Evolutionary conservation across 2,329 filamentous ascomycete genomes (phyloP).

Genomic region (Aspergillus pseudoterreus): DNA sequence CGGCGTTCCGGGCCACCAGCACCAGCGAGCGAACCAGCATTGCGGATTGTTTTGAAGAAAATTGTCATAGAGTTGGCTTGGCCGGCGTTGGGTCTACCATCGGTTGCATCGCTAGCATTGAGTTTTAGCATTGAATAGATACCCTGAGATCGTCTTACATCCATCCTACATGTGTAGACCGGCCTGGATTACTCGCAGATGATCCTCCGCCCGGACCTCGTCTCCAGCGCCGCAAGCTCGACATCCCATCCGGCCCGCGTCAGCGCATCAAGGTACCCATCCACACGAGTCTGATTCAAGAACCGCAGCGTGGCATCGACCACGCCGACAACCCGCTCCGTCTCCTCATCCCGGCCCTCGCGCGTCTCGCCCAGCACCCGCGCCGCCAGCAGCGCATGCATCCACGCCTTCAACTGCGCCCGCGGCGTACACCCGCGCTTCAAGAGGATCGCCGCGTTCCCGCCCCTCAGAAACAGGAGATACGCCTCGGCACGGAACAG

Average conservation of each 20-base stretch:
- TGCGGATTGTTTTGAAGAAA: not conserved
- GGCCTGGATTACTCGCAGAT: not conserved
- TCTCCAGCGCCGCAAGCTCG: constrained; percentile 63
- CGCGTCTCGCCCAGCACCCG: constrained; percentile 13
- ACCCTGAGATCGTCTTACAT: constrained; percentile 1
- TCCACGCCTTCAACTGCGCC: constrained; percentile 60
- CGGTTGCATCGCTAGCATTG: not conserved
- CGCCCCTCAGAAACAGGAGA: constrained; percentile 54
- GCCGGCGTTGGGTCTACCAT: not conserved
- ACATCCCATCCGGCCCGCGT: constrained; percentile 62
- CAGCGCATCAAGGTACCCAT: constrained; percentile 41
- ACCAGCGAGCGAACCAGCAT: not conserved
- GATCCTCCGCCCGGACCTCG: constrained; percentile 49
- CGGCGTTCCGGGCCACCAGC: not conserved
- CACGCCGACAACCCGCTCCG: constrained; percentile 24
- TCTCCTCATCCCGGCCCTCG: no score
- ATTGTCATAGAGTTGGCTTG: not conserved
- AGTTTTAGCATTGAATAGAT: constrained; percentile 5
- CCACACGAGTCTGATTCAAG: constrained; percentile 42
- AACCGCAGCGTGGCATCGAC: constrained; percentile 43
- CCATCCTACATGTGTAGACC: not conserved
- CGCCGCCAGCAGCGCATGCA: constrained; percentile 54
- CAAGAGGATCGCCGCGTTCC: constrained; percentile 56
- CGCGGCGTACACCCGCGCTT: constrained; percentile 53
- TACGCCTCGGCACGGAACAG: constrained; percentile 55